Evolutionary conservation across 371 early-diverging fungal species (phyloP), one percentile per base, ranked within the genome.

Genomic region (Globomyces sp.): DNA sequence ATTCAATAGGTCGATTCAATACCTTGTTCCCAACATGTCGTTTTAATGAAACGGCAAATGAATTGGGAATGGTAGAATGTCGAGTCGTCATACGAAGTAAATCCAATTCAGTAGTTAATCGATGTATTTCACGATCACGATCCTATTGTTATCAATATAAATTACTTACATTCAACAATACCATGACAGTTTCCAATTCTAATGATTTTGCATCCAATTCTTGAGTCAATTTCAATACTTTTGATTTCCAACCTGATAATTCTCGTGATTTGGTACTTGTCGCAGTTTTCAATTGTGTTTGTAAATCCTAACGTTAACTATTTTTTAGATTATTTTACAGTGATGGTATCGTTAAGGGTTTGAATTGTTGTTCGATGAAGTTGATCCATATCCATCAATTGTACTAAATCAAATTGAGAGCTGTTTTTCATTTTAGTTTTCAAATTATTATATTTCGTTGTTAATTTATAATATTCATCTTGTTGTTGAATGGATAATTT

Each of bases 381-480:
- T 24, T 24, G 24, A 24, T 24, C 24, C 24, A 24, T 24, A 24
- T 24, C 24, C 24, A 24, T 24, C 24, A 24, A 24, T 24, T 24
- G 24, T 24, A 24, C 24, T 24, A 24, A 24, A 24, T 24, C 24
- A 24, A 24, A 24, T 24, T 24, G 24, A 24, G 24, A 24, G 24
- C 24, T 24, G 24, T 46, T 40, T 11, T 60, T 60, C 45, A 60
- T 39, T 49, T 37, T 60, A 36, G 50, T 44, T 49, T 60, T 60
- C 48, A 60, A 37, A 11, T 60, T 4, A 9, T 60, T 36, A 9
- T 10, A 34, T 49, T 13, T 60, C 8, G 37, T 37, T 60, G 34
- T 34, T 8, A 60, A 8, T 13, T 44, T 60, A 37, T 60, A 44
- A 24, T 48, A 60, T 39, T 63, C 63, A 24, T 63, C 63, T 4